Evolutionary conservation across 441 rosid genomes (phyloP).

Genomic region (Populus hybrid): DNA sequence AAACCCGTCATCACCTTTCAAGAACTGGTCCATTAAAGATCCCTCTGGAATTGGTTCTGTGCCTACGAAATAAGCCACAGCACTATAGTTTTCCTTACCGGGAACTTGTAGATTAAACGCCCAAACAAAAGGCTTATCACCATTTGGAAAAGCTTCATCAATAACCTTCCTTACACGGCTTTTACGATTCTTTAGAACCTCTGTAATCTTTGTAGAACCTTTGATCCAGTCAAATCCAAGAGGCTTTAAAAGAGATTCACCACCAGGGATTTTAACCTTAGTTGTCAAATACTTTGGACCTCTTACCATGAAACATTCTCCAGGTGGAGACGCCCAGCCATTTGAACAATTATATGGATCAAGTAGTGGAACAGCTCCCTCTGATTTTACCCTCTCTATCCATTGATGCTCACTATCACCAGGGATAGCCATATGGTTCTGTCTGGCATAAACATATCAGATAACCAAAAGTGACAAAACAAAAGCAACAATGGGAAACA

Average conservation of each 20-base stretch:
- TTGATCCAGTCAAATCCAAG: constrained; percentile 89
- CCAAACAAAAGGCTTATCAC: constrained; percentile 85
- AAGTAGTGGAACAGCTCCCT: constrained; percentile 74
- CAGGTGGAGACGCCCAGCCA: constrained; percentile 86
- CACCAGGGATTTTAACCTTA: constrained; percentile 71
- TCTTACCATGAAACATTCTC: constrained; percentile 71
- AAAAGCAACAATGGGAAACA: background rate
- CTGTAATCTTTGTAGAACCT: constrained; percentile 58
- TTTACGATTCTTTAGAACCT: constrained; percentile 51
- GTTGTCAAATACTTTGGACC: constrained; percentile 76
- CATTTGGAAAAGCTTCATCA: constrained; percentile 44
- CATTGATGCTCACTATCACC: constrained; percentile 50
- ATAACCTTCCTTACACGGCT: constrained; percentile 62
- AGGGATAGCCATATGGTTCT: constrained; percentile 48
- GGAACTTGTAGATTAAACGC: constrained; percentile 93
- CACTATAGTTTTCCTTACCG: constrained; percentile 82
- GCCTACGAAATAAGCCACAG: constrained; percentile 75
- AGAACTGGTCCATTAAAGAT: constrained; percentile 64
- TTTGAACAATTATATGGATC: constrained; percentile 58
- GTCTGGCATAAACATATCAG: constrained; percentile 13
- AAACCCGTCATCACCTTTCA: constrained; percentile 70
- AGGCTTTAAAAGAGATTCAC: constrained; percentile 70
- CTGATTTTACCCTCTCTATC: constrained; percentile 66
- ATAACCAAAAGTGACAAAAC: background rate
- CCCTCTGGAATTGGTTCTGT: constrained; percentile 63